These are phyloP conservation scores for Zygoascus bituminiphila DNA, from an alignment of 805 yeast species.

Conservation along the genomic window DNA sequence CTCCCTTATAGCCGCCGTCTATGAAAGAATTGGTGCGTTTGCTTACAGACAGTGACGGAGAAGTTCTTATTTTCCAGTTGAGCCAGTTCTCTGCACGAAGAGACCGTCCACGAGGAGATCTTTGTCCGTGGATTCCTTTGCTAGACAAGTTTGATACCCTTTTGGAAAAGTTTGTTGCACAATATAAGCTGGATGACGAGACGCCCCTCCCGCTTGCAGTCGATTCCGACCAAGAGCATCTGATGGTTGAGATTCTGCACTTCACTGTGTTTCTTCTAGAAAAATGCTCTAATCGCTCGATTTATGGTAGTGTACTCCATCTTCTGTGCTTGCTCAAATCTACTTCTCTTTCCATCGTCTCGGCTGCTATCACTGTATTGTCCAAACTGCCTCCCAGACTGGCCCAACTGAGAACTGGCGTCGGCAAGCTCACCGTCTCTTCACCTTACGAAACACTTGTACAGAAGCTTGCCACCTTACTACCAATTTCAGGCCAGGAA, in stretches of 20 bases:
- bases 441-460: constrained; percentile 35
- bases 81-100: constrained; percentile 35
- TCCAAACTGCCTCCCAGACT: constrained; percentile 54
- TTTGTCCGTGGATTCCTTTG: constrained; percentile 69
- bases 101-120: constrained; percentile 59
- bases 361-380: constrained; percentile 53
- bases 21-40: constrained; percentile 14
- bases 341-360: constrained; percentile 50
- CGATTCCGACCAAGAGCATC: constrained; percentile 36
- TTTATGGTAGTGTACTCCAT: constrained; percentile 60
- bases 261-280: constrained; percentile 60
- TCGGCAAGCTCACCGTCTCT: constrained; percentile 37
- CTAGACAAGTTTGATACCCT: constrained; percentile 68
- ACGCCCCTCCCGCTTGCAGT: constrained; percentile 41
- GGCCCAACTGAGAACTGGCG: constrained; percentile 37
- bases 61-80: constrained; percentile 36
- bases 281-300: constrained; percentile 56
- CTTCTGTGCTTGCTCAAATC: constrained; percentile 51
- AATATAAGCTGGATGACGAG: constrained; percentile 44
- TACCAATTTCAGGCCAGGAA: constrained; percentile 35
- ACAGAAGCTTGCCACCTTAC: constrained; percentile 44
- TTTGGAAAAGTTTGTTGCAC: constrained; percentile 44
- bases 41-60: constrained; percentile 25
- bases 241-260: constrained; percentile 45
- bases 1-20: constrained; percentile 12